These are phyloP conservation scores for Fraxinus albicans DNA, from an alignment of 305 asterid genomes.

Conservation along the genomic window DNA sequence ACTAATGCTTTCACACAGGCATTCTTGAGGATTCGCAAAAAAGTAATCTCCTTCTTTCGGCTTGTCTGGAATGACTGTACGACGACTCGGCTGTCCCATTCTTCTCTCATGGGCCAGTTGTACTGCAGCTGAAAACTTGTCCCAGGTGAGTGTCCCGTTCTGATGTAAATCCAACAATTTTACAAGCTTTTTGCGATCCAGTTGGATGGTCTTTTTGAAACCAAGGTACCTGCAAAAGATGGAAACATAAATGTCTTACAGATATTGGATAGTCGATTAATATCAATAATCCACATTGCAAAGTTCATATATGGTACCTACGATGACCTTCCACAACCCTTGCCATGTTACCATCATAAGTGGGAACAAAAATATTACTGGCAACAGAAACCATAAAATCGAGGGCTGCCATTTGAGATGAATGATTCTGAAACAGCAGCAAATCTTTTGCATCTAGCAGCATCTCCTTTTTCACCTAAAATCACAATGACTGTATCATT, in stretches of 20 bases:
- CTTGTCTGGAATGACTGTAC: constrained; percentile 56
- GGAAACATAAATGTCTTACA: constrained; percentile 3
- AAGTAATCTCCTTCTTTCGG: constrained; percentile 98
- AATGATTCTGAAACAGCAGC: constrained; percentile 62
- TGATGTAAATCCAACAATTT: constrained; percentile 72
- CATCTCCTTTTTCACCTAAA: constrained; percentile 91
- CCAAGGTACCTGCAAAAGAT: constrained; percentile 73
- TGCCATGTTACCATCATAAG: constrained; percentile 99
- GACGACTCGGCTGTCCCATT: constrained; percentile 70
- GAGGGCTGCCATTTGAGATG: constrained; percentile 88
- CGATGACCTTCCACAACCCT: constrained; percentile 98
- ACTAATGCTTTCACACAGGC: constrained; percentile 54
- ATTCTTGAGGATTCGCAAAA: constrained; percentile 88
- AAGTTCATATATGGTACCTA: constrained; percentile 44
- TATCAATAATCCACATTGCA: neutral
- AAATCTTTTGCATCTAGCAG: constrained; percentile 69
- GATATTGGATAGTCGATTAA: neutral
- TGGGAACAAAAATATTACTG: constrained; percentile 78
- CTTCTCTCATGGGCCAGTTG: constrained; percentile 54
- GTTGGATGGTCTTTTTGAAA: constrained; percentile 68
- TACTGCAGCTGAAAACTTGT: constrained; percentile 65
- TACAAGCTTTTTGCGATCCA: constrained; percentile 76
- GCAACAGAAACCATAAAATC: constrained; percentile 95
- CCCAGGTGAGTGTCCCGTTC: constrained; percentile 73
- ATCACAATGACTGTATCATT: constrained; percentile 5